Base-by-base conservation (phyloP, 176 grass and related monocot genomes). In the Melocanna baccifera region DNA sequence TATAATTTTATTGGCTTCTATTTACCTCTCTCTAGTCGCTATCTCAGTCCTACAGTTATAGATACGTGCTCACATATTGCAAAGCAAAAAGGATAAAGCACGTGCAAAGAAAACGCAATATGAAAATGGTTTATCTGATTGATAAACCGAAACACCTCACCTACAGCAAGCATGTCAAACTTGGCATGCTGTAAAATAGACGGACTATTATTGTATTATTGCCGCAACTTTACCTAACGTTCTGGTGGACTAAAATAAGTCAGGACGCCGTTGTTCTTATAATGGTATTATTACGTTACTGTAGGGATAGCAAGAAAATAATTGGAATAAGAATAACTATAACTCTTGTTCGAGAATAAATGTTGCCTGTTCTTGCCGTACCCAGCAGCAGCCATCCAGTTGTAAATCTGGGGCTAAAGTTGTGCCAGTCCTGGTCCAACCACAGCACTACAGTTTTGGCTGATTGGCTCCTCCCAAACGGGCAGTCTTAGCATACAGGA, bases 331-430 rank as follows among this genome's bases (percentile, higher is more conserved):
- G 26, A 82, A 63, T 12, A 71, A 52, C 29, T 19, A 25, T 63
- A 18, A 55, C 68, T 80, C 41, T 59, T 81, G 62, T 52, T 85
- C 6, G 29, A 81, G 69, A 71, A 64, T 76, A 42, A 85, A 81
- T 77, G 63, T 32, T 52, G 64, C 10, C 71, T 63, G 63, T 62
- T 76, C 34, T 71, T 59, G 62, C 70, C 77, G 43, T 85, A 70
- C 70, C 50, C 32, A 70, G 77, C 77, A 46, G 65, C 52, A 48
- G 67, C 30, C 77, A 62, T 81, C 87, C 82, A 75, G 76, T 85
- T 85, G 82, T 85, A 85, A 83, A 78, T 89, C 61, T 81, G 62
- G 69, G 76, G 82, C 76, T 85, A 32, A 86, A 81, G 71, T 65
- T 81, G 63, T 69, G 71, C 36, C 77, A 55, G 63, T 62, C 13